These are phyloP conservation scores for Leucocoprinus sp. DNA, from an alignment of 768 basidiomycete species.

Conservation along the genomic window DNA sequence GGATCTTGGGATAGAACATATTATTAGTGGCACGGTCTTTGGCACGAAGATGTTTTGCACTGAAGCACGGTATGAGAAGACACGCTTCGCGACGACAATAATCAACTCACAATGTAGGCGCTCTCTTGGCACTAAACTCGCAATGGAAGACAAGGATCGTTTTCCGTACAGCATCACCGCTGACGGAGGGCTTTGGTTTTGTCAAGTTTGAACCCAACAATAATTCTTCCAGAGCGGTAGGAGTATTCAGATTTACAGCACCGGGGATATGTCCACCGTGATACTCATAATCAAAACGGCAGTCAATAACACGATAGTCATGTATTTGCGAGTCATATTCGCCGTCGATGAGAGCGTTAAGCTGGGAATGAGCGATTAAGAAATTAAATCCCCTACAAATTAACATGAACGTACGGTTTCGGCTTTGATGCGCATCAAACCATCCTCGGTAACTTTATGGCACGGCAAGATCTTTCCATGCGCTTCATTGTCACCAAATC, in stretches of 20 bases:
- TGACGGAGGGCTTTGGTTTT: slow-evolving; percentile 61
- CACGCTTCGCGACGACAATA: background rate
- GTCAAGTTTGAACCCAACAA: slow-evolving; percentile 50
- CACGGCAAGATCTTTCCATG: slow-evolving; percentile 92
- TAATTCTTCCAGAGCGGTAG: slow-evolving; percentile 69
- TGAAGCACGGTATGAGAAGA: slow-evolving; percentile 20
- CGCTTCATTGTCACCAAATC: slow-evolving; percentile 91
- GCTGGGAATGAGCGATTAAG: slow-evolving; percentile 43
- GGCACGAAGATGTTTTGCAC: slow-evolving; percentile 89
- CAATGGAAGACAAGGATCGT: slow-evolving; percentile 94
- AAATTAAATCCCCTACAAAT: slow-evolving; percentile 12
- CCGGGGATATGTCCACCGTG: slow-evolving; percentile 88
- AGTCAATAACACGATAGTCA: slow-evolving; percentile 82
- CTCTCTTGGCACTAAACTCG: slow-evolving; percentile 93
- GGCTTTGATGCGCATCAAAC: slow-evolving; percentile 81
- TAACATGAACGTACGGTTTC: slow-evolving; percentile 54
- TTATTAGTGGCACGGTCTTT: slow-evolving; percentile 87
- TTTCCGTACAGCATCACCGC: slow-evolving; percentile 68
- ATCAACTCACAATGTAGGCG: slow-evolving; percentile 84
- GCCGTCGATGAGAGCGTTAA: slow-evolving; percentile 74
- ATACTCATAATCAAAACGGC: slow-evolving; percentile 97
- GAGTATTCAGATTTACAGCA: slow-evolving; percentile 87
- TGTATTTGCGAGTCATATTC: slow-evolving; percentile 56
- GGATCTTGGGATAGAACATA: slow-evolving; percentile 83
- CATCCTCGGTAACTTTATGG: slow-evolving; percentile 89